Evolutionary conservation across 371 early-diverging fungal species (phyloP), one percentile per base, ranked within the genome.

Genomic region (Parasitella parasitica): DNA sequence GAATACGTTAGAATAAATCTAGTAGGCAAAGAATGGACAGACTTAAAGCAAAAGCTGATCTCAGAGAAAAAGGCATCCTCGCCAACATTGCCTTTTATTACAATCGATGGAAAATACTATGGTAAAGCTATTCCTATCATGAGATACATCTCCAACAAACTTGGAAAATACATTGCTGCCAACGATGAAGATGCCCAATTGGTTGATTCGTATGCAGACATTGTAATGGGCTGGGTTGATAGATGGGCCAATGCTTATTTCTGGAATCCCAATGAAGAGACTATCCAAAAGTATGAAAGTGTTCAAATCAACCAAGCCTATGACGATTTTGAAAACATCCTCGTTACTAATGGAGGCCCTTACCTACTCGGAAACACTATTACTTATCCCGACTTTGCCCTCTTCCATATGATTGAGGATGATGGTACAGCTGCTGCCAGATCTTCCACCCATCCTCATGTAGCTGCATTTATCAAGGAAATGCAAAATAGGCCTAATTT

Each of bases 361-460:
- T 75, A 63, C 52, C 9, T 66, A 2, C 48, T 71, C 13, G 75
- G 71, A 34, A 54, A 70, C 15, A 20, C 60, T 32, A 68, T 71
- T 16, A 36, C 69, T n/a, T 74, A 74, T 35, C 61, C 58, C 20
- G 75, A 74, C 34, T 74, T 74, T 49, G 15, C 63, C 4, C 32
- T 74, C 4, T 74, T 57, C 28, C 66, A 66, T 22, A 48, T 37
- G 11, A 16, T 70, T 9, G 64, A 66, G 20, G 66, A 68, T 16
- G 66, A 63, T 38, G 48, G 41, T 5, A 36, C 12, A 20, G 34
- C 16, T 18, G 30, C 35, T 1, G 18, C 49, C n/a, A 38, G 32
- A 35, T 9, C 43, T 35, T 2, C 15, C 16, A 35, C 24, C 1
- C 37, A 57, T 24, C 66, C 66, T 39, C 30, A 61, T 24, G 5